phyloP scores from a whole-genome alignment of 1,139 yeast genomes.

The Candida sanyaensis region DNA sequence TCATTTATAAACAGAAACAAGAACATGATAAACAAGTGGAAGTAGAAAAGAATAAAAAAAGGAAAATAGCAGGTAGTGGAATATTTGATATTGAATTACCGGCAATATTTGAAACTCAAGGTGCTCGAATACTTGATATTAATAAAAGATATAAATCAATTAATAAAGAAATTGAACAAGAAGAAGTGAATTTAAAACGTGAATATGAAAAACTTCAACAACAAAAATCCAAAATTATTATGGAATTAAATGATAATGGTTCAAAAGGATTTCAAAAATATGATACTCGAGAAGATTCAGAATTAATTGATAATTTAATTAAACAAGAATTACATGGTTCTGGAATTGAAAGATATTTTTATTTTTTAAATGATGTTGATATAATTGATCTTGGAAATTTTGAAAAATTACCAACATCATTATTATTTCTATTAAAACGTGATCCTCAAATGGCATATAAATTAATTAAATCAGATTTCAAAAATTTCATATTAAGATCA shows the following conservation, averaged over 20 bases:
- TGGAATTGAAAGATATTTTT: constrained; percentile 16
- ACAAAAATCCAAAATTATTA: constrained; percentile 15
- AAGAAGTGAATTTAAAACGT: constrained; percentile 13
- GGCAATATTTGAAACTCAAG: constrained; percentile 27
- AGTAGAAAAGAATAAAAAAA: neutral
- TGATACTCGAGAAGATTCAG: constrained; percentile 4
- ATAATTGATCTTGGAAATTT: neutral
- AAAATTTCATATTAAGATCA: constrained; percentile 2
- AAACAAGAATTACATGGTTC: constrained; percentile 1
- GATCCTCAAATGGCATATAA: constrained; percentile 4
- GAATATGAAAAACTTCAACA: constrained; percentile 14
- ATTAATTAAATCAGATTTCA: neutral
- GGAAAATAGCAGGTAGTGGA: constrained; percentile 8
- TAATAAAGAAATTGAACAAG: constrained; percentile 18
- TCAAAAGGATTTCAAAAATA: constrained; percentile 13
- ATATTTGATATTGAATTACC: constrained; percentile 26
- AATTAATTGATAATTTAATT: constrained; percentile 15
- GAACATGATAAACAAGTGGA: neutral
- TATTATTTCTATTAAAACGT: constrained; percentile 5
- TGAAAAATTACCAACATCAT: constrained; percentile 5
- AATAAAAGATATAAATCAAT: constrained; percentile 17
- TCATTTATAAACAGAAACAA: neutral
- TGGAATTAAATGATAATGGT: constrained; percentile 34
- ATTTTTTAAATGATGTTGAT: constrained; percentile 12
- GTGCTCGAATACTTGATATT: constrained; percentile 20